Evolutionary conservation across 352 stramenopile genomes (phyloP).

Genomic region (Phytophthora chlamydospora): DNA sequence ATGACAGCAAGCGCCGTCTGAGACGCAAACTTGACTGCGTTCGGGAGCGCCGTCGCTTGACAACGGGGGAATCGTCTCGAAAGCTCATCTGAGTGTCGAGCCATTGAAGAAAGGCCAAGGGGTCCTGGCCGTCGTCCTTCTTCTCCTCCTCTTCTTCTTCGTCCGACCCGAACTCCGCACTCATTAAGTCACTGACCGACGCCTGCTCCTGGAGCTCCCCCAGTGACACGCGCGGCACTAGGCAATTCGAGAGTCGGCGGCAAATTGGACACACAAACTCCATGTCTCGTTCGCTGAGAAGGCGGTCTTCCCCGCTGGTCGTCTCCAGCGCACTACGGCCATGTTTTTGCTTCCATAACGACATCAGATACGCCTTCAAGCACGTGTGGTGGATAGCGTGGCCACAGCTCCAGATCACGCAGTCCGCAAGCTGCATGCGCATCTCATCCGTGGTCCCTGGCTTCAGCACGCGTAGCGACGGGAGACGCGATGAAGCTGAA

Average conservation of each 20-base stretch:
- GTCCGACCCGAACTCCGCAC: constrained; percentile 27
- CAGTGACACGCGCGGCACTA: constrained; percentile 55
- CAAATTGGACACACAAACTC: constrained; percentile 86
- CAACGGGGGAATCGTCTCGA: constrained; percentile 44
- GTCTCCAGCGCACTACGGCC: constrained; percentile 49
- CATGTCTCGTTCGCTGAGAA: constrained; percentile 69
- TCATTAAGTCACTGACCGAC: constrained; percentile 17
- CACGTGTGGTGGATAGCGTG: constrained; percentile 75
- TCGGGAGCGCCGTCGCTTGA: constrained; percentile 47
- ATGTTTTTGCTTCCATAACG: constrained; percentile 70
- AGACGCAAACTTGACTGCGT: constrained; percentile 47
- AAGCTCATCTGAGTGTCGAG: constrained; percentile 61
- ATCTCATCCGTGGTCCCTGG: constrained; percentile 37
- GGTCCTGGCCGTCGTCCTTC: constrained; percentile 45
- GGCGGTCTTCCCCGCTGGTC: constrained; percentile 55
- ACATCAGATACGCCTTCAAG: constrained; percentile 72
- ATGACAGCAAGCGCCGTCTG: constrained; percentile 39
- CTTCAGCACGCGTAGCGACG: constrained; percentile 36
- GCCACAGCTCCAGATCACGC: constrained; percentile 72
- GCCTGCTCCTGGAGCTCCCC: constrained; percentile 17
- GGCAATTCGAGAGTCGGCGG: constrained; percentile 73
- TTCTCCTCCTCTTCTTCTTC: constrained; percentile 52
- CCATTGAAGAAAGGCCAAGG: constrained; percentile 51
- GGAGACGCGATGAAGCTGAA: constrained; percentile 22
- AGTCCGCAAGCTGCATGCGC: constrained; percentile 48